These are phyloP conservation scores for Leucaena leucocephala DNA, from an alignment of 306 rosid species.

Conservation along the genomic window DNA sequence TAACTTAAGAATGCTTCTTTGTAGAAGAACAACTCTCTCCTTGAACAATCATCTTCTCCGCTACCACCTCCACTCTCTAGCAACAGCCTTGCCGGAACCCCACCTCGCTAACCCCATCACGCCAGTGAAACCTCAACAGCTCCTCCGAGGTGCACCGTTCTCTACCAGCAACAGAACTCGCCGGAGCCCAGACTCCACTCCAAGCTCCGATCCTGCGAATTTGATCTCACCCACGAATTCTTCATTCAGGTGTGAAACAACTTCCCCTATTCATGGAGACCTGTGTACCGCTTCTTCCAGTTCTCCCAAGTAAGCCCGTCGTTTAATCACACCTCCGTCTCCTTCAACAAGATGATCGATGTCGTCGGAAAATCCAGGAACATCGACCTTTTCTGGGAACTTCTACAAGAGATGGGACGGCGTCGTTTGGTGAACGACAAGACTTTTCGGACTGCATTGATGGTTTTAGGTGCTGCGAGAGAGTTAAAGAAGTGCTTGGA, in stretches of 20 bases:
- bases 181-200: slow-evolving; percentile 60
- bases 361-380: slow-evolving; percentile 56
- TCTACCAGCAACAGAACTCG: slow-evolving; percentile 77
- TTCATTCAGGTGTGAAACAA: slow-evolving; percentile 88
- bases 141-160: slow-evolving; percentile 68
- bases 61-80: slow-evolving; percentile 26
- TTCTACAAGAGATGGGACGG: slow-evolving; percentile 53
- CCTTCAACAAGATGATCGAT: slow-evolving; percentile 62
- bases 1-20: slow-evolving; percentile 25
- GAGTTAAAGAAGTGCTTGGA: slow-evolving; percentile 74
- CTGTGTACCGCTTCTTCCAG: slow-evolving; percentile 64
- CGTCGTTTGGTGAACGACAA: slow-evolving; percentile 49
- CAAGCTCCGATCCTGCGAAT: slow-evolving; percentile 56
- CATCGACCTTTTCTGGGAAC: slow-evolving; percentile 67
- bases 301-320: slow-evolving; percentile 44
- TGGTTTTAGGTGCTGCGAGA: slow-evolving; percentile 57
- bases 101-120: slow-evolving; percentile 18
- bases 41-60: slow-evolving; percentile 11
- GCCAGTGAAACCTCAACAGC: slow-evolving; percentile 52
- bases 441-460: slow-evolving; percentile 57
- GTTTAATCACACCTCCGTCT: slow-evolving; percentile 60
- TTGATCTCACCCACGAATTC: slow-evolving; percentile 74
- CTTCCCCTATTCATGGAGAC: slow-evolving; percentile 82
- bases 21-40: slow-evolving; percentile 15
- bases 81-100: slow-evolving; percentile 25